Evolutionary conservation across 1,284 basidiomycete genomes (phyloP).

Genomic region (Marasmius fiardii): DNA sequence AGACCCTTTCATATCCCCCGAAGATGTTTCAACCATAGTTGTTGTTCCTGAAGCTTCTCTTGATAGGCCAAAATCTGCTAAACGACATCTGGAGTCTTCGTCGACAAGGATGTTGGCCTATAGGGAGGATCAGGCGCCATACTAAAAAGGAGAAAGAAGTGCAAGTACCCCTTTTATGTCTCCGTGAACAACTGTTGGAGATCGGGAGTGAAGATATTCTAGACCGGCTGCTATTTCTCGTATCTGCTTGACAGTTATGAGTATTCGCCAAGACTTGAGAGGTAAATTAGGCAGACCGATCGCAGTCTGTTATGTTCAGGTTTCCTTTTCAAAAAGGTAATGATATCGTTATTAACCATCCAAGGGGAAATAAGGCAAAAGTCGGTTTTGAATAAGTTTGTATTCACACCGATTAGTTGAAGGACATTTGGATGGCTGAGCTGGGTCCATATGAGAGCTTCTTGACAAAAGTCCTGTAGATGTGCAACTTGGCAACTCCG

Average conservation of each 20-base stretch:
- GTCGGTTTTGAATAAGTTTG: background rate
- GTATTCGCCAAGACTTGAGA: too few relatives aligned
- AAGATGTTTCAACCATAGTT: background rate
- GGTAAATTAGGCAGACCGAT: constrained; percentile 7
- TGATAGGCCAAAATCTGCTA: constrained; percentile 2
- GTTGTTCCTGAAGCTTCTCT: background rate
- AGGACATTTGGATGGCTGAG: constrained; percentile 11
- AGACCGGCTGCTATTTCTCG: too few relatives aligned
- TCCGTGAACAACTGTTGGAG: constrained; percentile 11
- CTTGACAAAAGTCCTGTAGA: constrained; percentile 7
- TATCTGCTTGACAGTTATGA: too few relatives aligned
- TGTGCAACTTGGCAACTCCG: background rate
- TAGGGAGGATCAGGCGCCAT: background rate
- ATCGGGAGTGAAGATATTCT: too few relatives aligned
- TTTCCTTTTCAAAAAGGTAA: constrained; percentile 5
- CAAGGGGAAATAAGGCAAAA: constrained; percentile 13
- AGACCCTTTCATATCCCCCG: background rate
- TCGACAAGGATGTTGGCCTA: constrained; percentile 6
- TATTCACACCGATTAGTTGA: constrained; percentile 11
- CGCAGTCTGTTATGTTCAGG: constrained; percentile 4
- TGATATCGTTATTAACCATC: constrained; percentile 10
- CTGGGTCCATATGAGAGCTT: constrained; percentile 12
- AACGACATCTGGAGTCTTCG: background rate
- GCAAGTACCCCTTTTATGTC: constrained; percentile 12
- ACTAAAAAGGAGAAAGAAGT: background rate